phyloP scores from a whole-genome alignment of 805 yeast species.

The Barnettozyma vustinii region DNA sequence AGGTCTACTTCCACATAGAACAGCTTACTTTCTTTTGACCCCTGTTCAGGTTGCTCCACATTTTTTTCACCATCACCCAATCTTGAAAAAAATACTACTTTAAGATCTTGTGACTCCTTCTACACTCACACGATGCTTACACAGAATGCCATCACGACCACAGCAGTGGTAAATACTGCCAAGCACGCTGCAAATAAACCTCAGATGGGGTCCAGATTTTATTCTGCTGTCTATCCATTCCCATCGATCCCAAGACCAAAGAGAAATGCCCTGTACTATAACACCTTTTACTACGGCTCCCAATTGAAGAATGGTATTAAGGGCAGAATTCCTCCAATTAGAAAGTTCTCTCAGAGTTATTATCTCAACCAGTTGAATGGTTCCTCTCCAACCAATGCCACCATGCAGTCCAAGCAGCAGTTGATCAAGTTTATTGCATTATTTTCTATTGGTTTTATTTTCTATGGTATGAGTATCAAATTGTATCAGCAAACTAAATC shows the following conservation, averaged over 20 bases:
- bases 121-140: constrained; percentile 7
- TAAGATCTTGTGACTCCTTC: constrained; percentile 7
- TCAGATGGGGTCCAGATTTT: constrained; percentile 14
- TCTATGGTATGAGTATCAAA: constrained; percentile 26
- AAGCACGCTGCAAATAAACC: constrained; percentile 4
- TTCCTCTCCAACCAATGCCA: constrained; percentile 12
- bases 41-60: neutral
- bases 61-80: neutral
- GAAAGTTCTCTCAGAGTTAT: constrained; percentile 20
- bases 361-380: constrained; percentile 21
- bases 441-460: constrained; percentile 24
- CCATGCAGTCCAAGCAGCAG: constrained; percentile 18
- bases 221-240: constrained; percentile 32
- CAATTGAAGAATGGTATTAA: constrained; percentile 26
- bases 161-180: neutral
- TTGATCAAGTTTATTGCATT: constrained; percentile 25
- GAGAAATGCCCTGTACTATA: constrained; percentile 46
- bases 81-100: neutral
- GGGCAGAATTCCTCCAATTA: constrained; percentile 25
- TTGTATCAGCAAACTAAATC: constrained; percentile 21
- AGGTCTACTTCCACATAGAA: neutral
- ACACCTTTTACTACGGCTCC: constrained; percentile 33
- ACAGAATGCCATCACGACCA: neutral
- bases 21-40: neutral
- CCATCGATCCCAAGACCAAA: constrained; percentile 56